Evolutionary conservation across 441 rosid genomes (phyloP).

Genomic region (Raphanus hybrid): DNA sequence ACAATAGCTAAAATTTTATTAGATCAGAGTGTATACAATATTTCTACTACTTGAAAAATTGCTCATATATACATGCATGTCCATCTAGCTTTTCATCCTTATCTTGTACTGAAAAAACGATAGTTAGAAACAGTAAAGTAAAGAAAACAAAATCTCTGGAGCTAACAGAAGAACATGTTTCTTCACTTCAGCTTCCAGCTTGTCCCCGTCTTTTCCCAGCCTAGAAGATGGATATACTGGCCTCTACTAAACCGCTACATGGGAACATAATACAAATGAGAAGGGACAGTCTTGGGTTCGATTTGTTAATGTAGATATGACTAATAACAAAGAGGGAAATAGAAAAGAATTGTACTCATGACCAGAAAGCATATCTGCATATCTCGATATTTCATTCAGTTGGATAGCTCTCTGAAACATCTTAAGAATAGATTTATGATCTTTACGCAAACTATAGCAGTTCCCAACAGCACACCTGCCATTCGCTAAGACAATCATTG

Average conservation of each 20-base stretch:
- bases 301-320: slow-evolving; percentile 8
- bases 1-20: background rate
- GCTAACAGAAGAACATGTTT: slow-evolving; percentile 43
- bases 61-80: slow-evolving; percentile 53
- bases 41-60: slow-evolving; percentile 4
- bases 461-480: slow-evolving; percentile 83
- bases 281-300: slow-evolving; percentile 3
- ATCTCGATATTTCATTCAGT: slow-evolving; percentile 82
- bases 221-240: slow-evolving; percentile 61
- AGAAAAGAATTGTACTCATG: slow-evolving; percentile 73
- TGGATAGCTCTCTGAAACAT: slow-evolving; percentile 86
- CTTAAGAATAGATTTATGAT: slow-evolving; percentile 89
- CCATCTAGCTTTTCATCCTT: slow-evolving; percentile 61
- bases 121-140: background rate
- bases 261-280: slow-evolving; percentile 6
- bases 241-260: slow-evolving; percentile 45
- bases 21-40: too few species aligned
- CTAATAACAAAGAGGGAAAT: slow-evolving; percentile 12
- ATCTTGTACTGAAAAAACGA: slow-evolving; percentile 41
- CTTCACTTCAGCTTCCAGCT: slow-evolving; percentile 60
- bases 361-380: slow-evolving; percentile 92
- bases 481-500: slow-evolving; percentile 26
- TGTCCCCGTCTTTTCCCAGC: slow-evolving; percentile 53
- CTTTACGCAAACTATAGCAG: slow-evolving; percentile 88
- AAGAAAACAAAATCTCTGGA: background rate